Percentiles rank a stretch among this genome's conserved stretches.
phyloP scores from a whole-genome alignment of 495 filamentous ascomycete genomes.

The Neurospora hispaniola region DNA sequence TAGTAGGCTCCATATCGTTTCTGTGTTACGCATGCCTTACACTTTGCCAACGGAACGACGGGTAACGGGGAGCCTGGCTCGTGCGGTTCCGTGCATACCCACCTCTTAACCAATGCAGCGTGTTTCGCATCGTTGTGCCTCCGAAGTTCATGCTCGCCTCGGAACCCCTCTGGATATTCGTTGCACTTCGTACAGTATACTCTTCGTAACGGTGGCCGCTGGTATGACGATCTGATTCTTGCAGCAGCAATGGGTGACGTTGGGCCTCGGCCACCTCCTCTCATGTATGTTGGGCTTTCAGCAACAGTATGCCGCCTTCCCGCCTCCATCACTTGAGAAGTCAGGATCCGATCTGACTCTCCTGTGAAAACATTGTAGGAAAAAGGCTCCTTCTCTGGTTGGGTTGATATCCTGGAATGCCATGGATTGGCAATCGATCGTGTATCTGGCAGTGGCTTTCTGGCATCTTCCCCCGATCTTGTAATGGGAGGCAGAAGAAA shows the following conservation, averaged over 20 bases:
- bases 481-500: constrained; percentile 23
- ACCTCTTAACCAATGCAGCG: constrained; percentile 60
- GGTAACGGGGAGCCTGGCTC: constrained; percentile 37
- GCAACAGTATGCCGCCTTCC: constrained; percentile 38
- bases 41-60: constrained; percentile 64
- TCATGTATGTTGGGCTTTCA: constrained; percentile 33
- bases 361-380: constrained; percentile 18
- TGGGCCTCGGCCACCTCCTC: constrained; percentile 25
- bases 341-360: constrained; percentile 22
- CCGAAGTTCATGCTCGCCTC: constrained; percentile 86
- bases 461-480: constrained; percentile 21
- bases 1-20: constrained; percentile 95
- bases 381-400: constrained; percentile 19
- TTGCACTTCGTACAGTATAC: constrained; percentile 70
- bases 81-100: constrained; percentile 52
- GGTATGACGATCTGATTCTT: constrained; percentile 60
- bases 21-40: constrained; percentile 71
- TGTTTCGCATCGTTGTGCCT: constrained; percentile 82
- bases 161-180: constrained; percentile 78
- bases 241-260: constrained; percentile 31
- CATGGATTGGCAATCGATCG: constrained; percentile 30
- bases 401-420: constrained; percentile 11
- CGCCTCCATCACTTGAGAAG: constrained; percentile 22
- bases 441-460: constrained; percentile 34
- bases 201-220: constrained; percentile 66